Percentiles rank a stretch among this genome's conserved stretches.
Evolutionary conservation across 371 early-diverging fungal genomes (phyloP).

Genomic region (Rhizomucor pusillus): DNA sequence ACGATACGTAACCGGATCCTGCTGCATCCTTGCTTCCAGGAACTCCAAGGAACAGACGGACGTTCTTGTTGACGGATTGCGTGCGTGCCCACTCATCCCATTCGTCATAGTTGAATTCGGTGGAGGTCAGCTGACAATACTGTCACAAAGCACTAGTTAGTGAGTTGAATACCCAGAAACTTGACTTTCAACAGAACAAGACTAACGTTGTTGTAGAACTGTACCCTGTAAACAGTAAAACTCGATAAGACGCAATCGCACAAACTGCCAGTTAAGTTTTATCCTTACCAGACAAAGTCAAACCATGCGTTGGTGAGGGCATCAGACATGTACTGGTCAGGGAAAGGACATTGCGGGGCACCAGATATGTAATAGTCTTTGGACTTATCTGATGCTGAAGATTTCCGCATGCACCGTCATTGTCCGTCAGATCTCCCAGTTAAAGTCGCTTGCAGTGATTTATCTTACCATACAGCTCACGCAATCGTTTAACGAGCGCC

Average conservation of each 20-base stretch:
- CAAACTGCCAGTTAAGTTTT: conserved; percentile 51
- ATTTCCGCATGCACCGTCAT: conserved; percentile 11
- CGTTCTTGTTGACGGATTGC: conserved; percentile 54
- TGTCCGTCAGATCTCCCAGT: conserved; percentile 10
- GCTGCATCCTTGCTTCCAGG: conserved; percentile 57
- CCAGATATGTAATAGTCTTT: conserved; percentile 45
- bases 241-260: conserved; percentile 34
- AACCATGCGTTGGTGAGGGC: conserved; percentile 43
- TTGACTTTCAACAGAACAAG: too few species aligned
- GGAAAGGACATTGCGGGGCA: conserved; percentile 58
- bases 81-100: conserved; percentile 72
- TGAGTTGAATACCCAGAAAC: too few species aligned
- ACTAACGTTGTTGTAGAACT: conserved; percentile 60
- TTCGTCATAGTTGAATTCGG: conserved; percentile 35
- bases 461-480: conserved; percentile 25
- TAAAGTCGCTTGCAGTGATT: background rate
- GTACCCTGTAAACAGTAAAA: conserved; percentile 48
- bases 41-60: conserved; percentile 58
- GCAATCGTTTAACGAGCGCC: conserved; percentile 40
- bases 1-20: conserved; percentile 32
- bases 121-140: conserved; percentile 23
- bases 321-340: conserved; percentile 47
- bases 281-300: conserved; percentile 47
- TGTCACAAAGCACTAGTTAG: background rate
- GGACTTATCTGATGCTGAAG: conserved; percentile 20